Percentiles rank a stretch among this genome's conserved stretches.
phyloP scores from a whole-genome alignment of 140 eudicot species.

The Senecio squalidus region DNA sequence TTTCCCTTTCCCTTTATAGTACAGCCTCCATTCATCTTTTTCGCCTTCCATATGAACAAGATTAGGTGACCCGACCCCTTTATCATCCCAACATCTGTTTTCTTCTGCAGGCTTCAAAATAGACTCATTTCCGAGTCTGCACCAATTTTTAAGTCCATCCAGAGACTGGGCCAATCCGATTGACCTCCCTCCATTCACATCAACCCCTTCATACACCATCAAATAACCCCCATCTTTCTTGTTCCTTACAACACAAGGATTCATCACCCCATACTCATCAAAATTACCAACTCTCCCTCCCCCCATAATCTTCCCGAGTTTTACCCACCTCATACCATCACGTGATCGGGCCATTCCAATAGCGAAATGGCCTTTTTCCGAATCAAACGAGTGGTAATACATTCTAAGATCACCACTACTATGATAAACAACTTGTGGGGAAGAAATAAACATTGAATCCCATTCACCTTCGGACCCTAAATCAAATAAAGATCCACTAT shows the following conservation, averaged over 20 bases:
- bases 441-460: slow-evolving; percentile 81
- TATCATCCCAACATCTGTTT: slow-evolving; percentile 66
- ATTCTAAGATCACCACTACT: slow-evolving; percentile 70
- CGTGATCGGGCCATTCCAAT: slow-evolving; percentile 87
- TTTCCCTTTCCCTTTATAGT: slow-evolving; percentile 63
- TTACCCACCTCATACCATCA: slow-evolving; percentile 86
- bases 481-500: slow-evolving; percentile 82
- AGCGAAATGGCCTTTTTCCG: slow-evolving; percentile 40
- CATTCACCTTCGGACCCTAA: slow-evolving; percentile 71
- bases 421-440: slow-evolving; percentile 85
- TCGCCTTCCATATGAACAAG: slow-evolving; percentile 89
- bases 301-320: slow-evolving; percentile 72
- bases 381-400: slow-evolving; percentile 87
- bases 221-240: slow-evolving; percentile 70
- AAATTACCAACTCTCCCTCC: slow-evolving; percentile 45
- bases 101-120: slow-evolving; percentile 38
- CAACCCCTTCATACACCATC: slow-evolving; percentile 96
- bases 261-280: slow-evolving; percentile 61
- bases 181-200: slow-evolving; percentile 51
- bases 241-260: slow-evolving; percentile 60
- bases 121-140: slow-evolving; percentile 36
- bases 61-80: slow-evolving; percentile 75
- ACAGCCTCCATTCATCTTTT: slow-evolving; percentile 89
- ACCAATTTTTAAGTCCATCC: slow-evolving; percentile 81
- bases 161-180: slow-evolving; percentile 66